These are phyloP conservation scores for Candida boleticola DNA, from an alignment of 805 yeast species.

Conservation along the genomic window DNA sequence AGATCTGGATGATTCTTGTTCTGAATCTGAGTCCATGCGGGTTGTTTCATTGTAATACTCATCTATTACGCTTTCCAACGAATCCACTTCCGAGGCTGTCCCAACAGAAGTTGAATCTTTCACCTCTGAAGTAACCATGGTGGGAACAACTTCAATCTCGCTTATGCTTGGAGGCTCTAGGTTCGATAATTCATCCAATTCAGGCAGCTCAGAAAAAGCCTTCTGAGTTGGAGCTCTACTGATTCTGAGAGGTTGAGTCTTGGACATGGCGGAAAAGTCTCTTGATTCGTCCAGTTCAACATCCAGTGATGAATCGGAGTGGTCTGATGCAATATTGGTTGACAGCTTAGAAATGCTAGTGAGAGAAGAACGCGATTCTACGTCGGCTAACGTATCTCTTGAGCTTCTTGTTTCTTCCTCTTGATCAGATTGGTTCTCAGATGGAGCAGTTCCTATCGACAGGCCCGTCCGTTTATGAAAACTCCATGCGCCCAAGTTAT, in stretches of 20 bases:
- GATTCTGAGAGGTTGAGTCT: background rate
- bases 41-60: background rate
- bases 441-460: too few relatives aligned
- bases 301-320: background rate
- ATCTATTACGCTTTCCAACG: constrained; percentile 5
- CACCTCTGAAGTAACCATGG: background rate
- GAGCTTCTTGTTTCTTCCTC: too few relatives aligned
- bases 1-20: background rate
- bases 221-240: background rate
- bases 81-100: background rate
- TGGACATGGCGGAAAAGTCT: background rate
- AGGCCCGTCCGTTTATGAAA: too few relatives aligned
- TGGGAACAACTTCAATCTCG: background rate
- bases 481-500: background rate
- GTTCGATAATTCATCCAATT: constrained; percentile 2
- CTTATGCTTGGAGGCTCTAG: constrained; percentile 1
- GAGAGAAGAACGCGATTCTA: too few relatives aligned
- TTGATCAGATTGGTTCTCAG: too few relatives aligned
- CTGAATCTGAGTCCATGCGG: background rate
- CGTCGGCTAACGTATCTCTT: too few relatives aligned
- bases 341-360: too few relatives aligned
- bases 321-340: background rate
- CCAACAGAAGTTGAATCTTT: background rate
- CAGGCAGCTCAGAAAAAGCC: background rate
- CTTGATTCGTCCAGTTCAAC: background rate